These are phyloP conservation scores for Cladosporium colombiae DNA, from an alignment of 2,329 filamentous ascomycete genomes.

Conservation along the genomic window DNA sequence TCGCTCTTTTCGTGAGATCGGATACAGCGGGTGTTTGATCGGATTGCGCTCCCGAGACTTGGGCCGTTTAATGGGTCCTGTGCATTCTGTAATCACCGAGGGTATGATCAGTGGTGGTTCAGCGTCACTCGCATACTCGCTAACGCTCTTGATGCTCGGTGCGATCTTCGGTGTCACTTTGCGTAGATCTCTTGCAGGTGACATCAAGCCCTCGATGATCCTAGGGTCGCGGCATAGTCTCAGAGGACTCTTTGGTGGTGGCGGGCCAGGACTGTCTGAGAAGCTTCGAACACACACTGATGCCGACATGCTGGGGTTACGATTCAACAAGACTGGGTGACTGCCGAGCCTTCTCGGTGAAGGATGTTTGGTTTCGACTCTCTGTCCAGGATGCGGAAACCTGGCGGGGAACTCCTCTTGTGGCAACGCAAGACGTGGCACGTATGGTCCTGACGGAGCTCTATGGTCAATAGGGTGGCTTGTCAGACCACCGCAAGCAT, in stretches of 20 bases:
- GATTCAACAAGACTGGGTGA: constrained; percentile 34
- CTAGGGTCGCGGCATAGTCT: constrained; percentile 30
- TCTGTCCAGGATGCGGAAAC: constrained; percentile 29
- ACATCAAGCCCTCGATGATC: constrained; percentile 32
- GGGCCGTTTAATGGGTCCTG: constrained; percentile 36
- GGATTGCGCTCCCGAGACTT: constrained; percentile 30
- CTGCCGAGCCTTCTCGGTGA: constrained; percentile 34
- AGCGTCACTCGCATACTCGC: constrained; percentile 30
- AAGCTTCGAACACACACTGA: constrained; percentile 31
- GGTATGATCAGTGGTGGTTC: constrained; percentile 28
- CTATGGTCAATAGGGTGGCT: constrained; percentile 27
- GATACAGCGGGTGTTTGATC: constrained; percentile 25
- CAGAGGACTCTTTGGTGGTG: constrained; percentile 38
- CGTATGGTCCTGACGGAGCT: constrained; percentile 1
- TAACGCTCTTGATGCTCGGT: constrained; percentile 33
- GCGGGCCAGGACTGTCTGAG: constrained; percentile 37
- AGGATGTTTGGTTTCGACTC: constrained; percentile 35
- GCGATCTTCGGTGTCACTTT: constrained; percentile 32
- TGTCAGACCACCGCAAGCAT: constrained; percentile 26
- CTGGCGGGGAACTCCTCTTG: constrained; percentile 35
- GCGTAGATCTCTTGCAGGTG: constrained; percentile 23
- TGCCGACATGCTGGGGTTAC: constrained; percentile 35
- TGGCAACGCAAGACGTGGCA: constrained; percentile 30
- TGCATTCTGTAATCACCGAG: constrained; percentile 37
- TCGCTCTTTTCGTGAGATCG: constrained; percentile 30